Evolutionary conservation across 139 green algal genomes (phyloP).

Genomic region (Medakamo hakoo): DNA sequence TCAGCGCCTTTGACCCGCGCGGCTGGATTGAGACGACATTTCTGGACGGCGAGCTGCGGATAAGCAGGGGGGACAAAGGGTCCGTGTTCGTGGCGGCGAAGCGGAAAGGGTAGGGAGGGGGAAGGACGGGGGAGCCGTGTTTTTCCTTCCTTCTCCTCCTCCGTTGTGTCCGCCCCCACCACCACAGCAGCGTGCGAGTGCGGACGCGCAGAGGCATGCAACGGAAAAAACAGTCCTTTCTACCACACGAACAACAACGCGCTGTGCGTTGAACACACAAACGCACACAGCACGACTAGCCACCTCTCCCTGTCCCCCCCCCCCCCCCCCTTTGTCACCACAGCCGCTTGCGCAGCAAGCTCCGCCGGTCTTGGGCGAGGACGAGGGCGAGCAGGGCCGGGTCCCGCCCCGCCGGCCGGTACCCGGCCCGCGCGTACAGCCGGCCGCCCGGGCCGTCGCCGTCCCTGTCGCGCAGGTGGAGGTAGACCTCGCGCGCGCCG

Average conservation of each 20-base stretch:
- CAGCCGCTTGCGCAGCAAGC: too few relatives aligned
- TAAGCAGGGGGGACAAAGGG: slow-evolving; percentile 55
- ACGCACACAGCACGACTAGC: too few relatives aligned
- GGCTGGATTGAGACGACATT: slow-evolving; percentile 40
- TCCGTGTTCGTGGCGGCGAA: slow-evolving; percentile 41
- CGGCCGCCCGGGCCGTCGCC: background rate
- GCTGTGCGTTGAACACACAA: too few relatives aligned
- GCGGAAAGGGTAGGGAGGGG: background rate
- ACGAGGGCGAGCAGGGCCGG: background rate
- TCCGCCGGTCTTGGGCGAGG: background rate
- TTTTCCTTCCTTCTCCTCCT: too few relatives aligned
- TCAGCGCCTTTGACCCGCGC: slow-evolving; percentile 1
- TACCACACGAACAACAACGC: too few relatives aligned
- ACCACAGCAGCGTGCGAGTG: too few relatives aligned
- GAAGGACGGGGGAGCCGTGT: too few relatives aligned
- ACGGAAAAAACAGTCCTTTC: too few relatives aligned
- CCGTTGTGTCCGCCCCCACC: too few relatives aligned
- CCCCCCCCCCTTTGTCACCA: too few relatives aligned
- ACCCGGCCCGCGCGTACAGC: background rate
- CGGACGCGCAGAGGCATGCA: too few relatives aligned
- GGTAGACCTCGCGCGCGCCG: background rate
- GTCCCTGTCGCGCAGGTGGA: background rate
- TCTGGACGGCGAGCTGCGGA: slow-evolving; percentile 44
- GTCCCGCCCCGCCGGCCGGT: background rate
- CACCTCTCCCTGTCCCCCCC: too few relatives aligned